These are phyloP conservation scores for Metschnikowia rubicola DNA, from an alignment of 805 yeast genomes.

Conservation along the genomic window DNA sequence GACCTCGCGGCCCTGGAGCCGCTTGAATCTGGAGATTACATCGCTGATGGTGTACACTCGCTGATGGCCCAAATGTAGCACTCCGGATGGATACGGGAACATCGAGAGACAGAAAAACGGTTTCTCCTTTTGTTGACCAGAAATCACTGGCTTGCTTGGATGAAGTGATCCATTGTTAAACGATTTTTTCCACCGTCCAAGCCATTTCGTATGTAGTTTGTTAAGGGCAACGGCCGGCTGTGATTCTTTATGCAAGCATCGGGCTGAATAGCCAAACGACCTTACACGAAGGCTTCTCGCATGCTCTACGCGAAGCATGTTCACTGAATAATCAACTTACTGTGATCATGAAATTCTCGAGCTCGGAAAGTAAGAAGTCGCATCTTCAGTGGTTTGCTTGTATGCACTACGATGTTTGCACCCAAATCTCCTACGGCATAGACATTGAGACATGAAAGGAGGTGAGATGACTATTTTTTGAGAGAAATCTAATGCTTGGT, in stretches of 20 bases:
- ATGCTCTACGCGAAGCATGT: no score
- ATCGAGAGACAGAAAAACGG: slow-evolving; percentile 68
- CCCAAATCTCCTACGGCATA: no score
- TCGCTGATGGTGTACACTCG: slow-evolving; percentile 92
- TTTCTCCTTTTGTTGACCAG: neutral
- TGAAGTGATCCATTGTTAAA: slow-evolving; percentile 35
- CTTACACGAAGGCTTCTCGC: no score
- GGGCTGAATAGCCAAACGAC: neutral
- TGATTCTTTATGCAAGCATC: neutral
- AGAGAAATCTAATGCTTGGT: no score
- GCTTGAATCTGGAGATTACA: slow-evolving; percentile 70
- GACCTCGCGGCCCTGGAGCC: slow-evolving; percentile 73
- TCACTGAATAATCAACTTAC: no score
- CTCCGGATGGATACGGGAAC: slow-evolving; percentile 98
- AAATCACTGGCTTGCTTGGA: slow-evolving; percentile 23
- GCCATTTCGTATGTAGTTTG: slow-evolving; percentile 53
- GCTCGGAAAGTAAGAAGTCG: no score
- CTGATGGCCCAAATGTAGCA: slow-evolving; percentile 88
- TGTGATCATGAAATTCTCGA: no score
- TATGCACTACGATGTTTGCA: no score
- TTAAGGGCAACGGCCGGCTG: slow-evolving; percentile 14
- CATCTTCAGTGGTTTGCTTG: no score
- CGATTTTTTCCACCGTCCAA: slow-evolving; percentile 40
- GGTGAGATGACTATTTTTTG: no score
- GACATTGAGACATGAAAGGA: no score